Conservation (phyloP, 2,329 filamentous ascomycete genomes). For the Penicillium hordei region DNA sequence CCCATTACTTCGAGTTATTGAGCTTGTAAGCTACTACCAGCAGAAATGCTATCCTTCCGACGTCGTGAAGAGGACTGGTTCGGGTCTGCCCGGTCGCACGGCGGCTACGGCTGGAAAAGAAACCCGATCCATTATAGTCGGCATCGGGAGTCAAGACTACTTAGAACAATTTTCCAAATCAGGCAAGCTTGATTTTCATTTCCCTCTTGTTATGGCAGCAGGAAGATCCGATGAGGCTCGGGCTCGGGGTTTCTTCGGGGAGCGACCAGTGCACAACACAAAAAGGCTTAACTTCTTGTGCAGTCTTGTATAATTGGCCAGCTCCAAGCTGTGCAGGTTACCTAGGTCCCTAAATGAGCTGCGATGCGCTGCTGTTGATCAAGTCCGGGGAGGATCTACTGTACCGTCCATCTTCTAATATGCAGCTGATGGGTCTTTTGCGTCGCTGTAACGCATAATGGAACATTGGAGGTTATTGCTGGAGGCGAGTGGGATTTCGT, state of each 20-base stretch:
- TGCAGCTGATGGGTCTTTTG: too few species aligned
- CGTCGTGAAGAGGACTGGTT: conserved; percentile 1
- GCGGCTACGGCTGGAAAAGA: background rate
- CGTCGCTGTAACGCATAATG: background rate
- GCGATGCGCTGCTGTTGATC: background rate
- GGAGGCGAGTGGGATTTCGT: background rate
- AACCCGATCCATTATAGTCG: conserved; percentile 7
- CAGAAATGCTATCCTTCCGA: background rate
- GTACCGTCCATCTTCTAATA: background rate
- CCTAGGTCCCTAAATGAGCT: background rate
- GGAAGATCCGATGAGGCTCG: conserved; percentile 1
- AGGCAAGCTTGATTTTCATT: background rate
- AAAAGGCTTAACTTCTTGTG: conserved; percentile 26
- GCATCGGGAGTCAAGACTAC: conserved; percentile 3
- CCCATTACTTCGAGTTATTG: background rate
- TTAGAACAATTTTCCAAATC: too few species aligned
- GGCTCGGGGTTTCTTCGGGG: conserved; percentile 13
- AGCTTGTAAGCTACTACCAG: background rate
- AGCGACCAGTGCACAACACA: conserved; percentile 13
- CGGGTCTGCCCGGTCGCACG: conserved; percentile 11
- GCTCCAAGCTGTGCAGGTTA: conserved; percentile 18
- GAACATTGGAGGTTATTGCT: background rate
- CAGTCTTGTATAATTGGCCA: conserved; percentile 26
- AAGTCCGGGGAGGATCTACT: background rate
- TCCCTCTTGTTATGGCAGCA: background rate